Evolutionary conservation across 306 rosid genomes (phyloP).

Genomic region (Pueraria montana): DNA sequence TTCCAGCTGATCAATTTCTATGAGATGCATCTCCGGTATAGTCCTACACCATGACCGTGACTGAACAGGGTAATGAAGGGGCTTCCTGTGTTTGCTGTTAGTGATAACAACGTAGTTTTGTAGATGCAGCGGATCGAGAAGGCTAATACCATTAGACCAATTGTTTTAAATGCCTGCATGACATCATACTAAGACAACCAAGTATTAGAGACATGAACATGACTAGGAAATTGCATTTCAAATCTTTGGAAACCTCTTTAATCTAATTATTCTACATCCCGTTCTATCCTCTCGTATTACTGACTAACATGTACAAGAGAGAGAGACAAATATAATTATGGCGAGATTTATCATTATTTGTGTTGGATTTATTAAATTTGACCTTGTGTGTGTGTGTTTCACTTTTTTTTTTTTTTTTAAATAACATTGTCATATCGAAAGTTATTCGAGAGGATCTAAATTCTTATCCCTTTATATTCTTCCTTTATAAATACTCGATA

Average conservation of each 20-base stretch:
- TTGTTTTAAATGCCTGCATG: slow-evolving; percentile 29
- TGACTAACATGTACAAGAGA: not conserved
- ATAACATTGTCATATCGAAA: not conserved
- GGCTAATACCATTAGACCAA: slow-evolving; percentile 42
- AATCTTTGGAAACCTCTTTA: not conserved
- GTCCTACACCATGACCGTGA: slow-evolving; percentile 65
- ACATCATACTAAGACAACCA: slow-evolving; percentile 9
- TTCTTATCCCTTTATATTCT: not conserved
- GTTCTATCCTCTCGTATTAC: not conserved
- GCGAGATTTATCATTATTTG: not conserved
- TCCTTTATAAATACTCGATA: not conserved
- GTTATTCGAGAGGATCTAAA: not conserved
- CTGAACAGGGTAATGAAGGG: slow-evolving; percentile 47
- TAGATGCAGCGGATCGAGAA: slow-evolving; percentile 53
- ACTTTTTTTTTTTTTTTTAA: too few species aligned
- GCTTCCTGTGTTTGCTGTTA: slow-evolving; percentile 44
- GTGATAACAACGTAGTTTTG: slow-evolving; percentile 49
- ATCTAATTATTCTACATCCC: not conserved
- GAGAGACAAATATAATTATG: not conserved
- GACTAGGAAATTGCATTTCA: slow-evolving; percentile 22
- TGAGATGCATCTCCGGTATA: slow-evolving; percentile 90
- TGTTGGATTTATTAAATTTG: too few species aligned
- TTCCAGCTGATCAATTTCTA: slow-evolving; percentile 88
- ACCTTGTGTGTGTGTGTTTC: not conserved
- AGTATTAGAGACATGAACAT: slow-evolving; percentile 35